Conservation (phyloP, 768 basidiomycete genomes). For the Lanmaoa pseudosensibilis region DNA sequence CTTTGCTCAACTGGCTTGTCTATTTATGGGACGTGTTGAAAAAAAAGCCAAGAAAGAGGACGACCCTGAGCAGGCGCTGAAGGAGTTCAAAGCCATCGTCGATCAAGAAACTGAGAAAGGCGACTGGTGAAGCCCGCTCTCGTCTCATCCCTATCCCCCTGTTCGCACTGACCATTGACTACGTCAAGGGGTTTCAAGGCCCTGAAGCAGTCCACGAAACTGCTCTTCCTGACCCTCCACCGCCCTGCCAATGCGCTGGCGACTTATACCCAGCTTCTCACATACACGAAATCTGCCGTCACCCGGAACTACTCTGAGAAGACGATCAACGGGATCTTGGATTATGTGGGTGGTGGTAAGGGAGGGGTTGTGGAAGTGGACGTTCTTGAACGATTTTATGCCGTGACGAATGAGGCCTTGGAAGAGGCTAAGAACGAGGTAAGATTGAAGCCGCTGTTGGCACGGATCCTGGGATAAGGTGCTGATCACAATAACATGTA, state of each 20-base stretch:
- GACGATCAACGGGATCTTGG: conserved; percentile 96
- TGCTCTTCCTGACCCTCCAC: conserved; percentile 77
- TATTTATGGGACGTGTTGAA: background rate
- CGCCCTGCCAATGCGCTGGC: conserved; percentile 82
- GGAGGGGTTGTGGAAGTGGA: conserved; percentile 78
- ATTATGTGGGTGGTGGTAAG: conserved; percentile 93
- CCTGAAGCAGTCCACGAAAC: conserved; percentile 94
- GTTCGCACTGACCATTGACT: background rate
- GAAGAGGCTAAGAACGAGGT: conserved; percentile 97
- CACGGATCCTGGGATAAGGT: background rate
- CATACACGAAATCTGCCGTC: conserved; percentile 94
- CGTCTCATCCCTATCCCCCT: background rate
- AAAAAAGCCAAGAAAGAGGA: conserved; percentile 87
- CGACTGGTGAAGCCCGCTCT: conserved; percentile 68
- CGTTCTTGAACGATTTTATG: conserved; percentile 92
- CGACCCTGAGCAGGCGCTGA: conserved; percentile 85
- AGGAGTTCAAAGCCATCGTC: conserved; percentile 86
- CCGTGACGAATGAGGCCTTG: conserved; percentile 84
- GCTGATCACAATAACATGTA: conserved; percentile 31
- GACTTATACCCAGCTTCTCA: conserved; percentile 82
- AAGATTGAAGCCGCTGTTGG: conserved; percentile 12
- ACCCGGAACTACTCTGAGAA: conserved; percentile 97
- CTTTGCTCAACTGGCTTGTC: background rate
- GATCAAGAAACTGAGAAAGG: conserved; percentile 90
- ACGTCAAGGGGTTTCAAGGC: conserved; percentile 93